Evolutionary conservation across 2,329 filamentous ascomycete genomes (phyloP).

Genomic region (Trichoderma koningiopsis): DNA sequence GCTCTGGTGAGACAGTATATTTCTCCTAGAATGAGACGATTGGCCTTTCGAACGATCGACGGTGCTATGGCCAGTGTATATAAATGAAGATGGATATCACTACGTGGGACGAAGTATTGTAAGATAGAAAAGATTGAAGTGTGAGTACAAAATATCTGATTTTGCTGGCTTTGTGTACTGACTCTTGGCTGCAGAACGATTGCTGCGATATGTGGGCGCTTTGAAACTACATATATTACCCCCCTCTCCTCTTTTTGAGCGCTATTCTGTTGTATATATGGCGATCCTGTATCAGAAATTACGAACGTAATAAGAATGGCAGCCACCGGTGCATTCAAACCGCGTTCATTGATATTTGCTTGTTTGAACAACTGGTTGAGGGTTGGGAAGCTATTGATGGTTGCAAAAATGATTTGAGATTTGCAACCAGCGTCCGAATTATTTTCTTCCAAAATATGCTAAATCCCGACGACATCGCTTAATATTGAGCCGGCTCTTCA

Average conservation of each 20-base stretch:
- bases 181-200: neutral
- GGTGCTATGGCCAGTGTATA: neutral
- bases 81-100: neutral
- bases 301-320: neutral
- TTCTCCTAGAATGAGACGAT: neutral
- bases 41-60: neutral
- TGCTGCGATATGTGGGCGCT: neutral
- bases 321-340: neutral
- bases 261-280: neutral
- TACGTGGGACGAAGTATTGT: neutral
- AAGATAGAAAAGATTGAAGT: neutral
- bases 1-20: slow-evolving; percentile 26
- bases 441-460: neutral
- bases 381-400: neutral
- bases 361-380: neutral
- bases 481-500: neutral
- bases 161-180: neutral
- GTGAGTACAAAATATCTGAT: neutral
- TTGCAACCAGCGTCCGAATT: neutral
- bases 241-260: neutral
- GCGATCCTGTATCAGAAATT: neutral
- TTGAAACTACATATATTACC: neutral
- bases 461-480: neutral
- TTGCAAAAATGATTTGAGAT: neutral
- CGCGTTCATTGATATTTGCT: neutral